Conservation (phyloP, 1,284 basidiomycete species). For the Ustilago tritici region DNA sequence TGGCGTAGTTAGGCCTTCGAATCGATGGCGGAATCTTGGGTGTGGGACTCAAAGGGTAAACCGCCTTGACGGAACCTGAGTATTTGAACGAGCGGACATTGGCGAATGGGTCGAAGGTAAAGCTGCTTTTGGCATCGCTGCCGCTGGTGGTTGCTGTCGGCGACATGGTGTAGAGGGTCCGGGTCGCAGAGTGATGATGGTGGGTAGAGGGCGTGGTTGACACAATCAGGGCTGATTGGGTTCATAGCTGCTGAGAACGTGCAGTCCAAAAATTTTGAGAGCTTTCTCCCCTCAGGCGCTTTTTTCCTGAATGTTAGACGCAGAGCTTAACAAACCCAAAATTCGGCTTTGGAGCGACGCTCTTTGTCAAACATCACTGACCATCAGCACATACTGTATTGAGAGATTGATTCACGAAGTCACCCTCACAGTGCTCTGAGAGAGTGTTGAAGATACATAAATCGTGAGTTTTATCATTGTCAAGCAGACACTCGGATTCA, state of each 20-base stretch:
- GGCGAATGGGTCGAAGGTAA: slow-evolving; percentile 63
- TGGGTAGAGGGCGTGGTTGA: neutral
- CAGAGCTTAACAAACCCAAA: neutral
- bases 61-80: slow-evolving; percentile 58
- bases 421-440: slow-evolving; percentile 1
- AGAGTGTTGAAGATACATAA: neutral
- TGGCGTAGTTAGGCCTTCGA: slow-evolving; percentile 66
- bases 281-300: slow-evolving; percentile 12
- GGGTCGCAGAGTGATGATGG: slow-evolving; percentile 9
- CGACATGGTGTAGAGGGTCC: slow-evolving; percentile 19
- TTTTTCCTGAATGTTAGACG: slow-evolving; percentile 1
- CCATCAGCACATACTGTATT: no score
- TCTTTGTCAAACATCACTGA: no score
- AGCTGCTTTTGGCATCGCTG: slow-evolving; percentile 5
- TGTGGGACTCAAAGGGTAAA: slow-evolving; percentile 65
- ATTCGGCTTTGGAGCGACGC: no score
- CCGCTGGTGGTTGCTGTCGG: slow-evolving; percentile 24
- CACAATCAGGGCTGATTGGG: neutral
- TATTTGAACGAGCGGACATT: slow-evolving; percentile 58
- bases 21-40: slow-evolving; percentile 63
- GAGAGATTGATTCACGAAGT: neutral
- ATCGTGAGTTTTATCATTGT: no score
- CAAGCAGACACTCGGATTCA: no score
- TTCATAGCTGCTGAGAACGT: neutral
- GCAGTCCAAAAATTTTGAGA: slow-evolving; percentile 8